Base-by-base conservation (phyloP, 2,329 filamentous ascomycete species). In the Simplicillium sp. region DNA sequence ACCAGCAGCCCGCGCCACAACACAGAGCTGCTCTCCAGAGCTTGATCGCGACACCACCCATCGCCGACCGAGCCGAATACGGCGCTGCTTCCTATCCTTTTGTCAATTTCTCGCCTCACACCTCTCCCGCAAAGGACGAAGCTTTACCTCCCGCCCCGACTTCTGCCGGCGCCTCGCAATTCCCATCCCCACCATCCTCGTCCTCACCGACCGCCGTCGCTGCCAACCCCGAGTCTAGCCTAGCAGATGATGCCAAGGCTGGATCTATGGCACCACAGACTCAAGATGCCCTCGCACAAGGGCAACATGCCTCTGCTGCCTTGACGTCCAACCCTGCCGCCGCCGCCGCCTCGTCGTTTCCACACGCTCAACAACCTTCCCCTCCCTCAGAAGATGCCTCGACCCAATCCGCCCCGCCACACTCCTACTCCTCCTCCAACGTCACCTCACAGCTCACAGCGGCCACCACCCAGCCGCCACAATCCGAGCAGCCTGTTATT, bases 131-230 rank as follows among this genome's bases (percentile, higher is more conserved):
- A 20, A 25, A 25, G 9, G 20, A 25, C 20, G 20, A 25, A 25
- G n/a, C 34, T 12, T 38, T 45, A 20, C 41, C 39, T 39, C 53
- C 51, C 34, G 42, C 50, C 41, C 56, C 59, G 18, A 49, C 61
- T 17, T 57, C 56, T 42, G 62, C 59, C 47, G 63, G 64, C 48
- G 64, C 65, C 43, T 68, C 70, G 36, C 63, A 66, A 45, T 67
- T 76, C 47, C 72, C 72, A 17, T 74, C 73, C 20, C 71, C 73
- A 34, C 72, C 73, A 20, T 67, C 70, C 17, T 76, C 72, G 15
- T 75, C 71, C 18, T 71, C 71, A 39, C 66, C 70, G 15, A 59
- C 65, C 44, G 58, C 58, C 40, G 55, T 56, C 44, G 58, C 60
- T 49, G 58, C 54, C 42, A 54, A 58, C 47, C 49, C 56, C 50